Evolutionary conservation across 371 early-diverging fungal genomes (phyloP).

Genomic region (Mucor racemosus): DNA sequence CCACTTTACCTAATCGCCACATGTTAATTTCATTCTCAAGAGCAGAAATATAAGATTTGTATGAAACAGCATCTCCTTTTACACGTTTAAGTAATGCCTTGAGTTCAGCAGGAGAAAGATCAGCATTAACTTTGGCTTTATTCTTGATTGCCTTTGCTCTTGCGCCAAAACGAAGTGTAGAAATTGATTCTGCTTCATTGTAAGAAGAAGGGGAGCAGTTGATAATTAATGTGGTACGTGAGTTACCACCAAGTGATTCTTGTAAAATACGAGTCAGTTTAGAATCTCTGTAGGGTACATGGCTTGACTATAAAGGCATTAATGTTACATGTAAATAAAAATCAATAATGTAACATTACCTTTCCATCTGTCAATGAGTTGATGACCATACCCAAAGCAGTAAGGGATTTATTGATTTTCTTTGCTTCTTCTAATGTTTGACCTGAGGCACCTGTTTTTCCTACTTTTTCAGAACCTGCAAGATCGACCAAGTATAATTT

Average conservation of each 20-base stretch:
- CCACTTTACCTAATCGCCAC: slow-evolving; percentile 87
- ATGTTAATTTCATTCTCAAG: slow-evolving; percentile 86
- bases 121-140: slow-evolving; percentile 97
- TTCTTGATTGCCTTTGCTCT: slow-evolving; percentile 98
- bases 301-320: slow-evolving; percentile 72
- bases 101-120: slow-evolving; percentile 91
- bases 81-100: slow-evolving; percentile 89
- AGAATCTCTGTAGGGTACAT: slow-evolving; percentile 98
- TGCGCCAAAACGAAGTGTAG: slow-evolving; percentile 97
- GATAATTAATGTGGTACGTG: slow-evolving; percentile 96
- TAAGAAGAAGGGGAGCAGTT: slow-evolving; percentile 96
- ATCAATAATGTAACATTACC: slow-evolving; percentile 44
- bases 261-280: slow-evolving; percentile 98
- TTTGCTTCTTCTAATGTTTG: slow-evolving; percentile 99
- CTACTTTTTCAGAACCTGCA: slow-evolving; percentile 99
- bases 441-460: slow-evolving; percentile 98
- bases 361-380: slow-evolving; percentile 87
- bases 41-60: slow-evolving; percentile 79
- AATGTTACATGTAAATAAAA: not conserved
- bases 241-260: slow-evolving; percentile 98
- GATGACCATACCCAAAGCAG: slow-evolving; percentile 93
- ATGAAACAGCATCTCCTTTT: slow-evolving; percentile 78
- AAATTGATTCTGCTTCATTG: slow-evolving; percentile 95
- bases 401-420: slow-evolving; percentile 99
- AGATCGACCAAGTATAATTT: slow-evolving; percentile 97